Evolutionary conservation across 805 yeast genomes (phyloP), one percentile per base, ranked within the genome.

Genomic region (Cyberlindnera nakhonratchasimensis): DNA sequence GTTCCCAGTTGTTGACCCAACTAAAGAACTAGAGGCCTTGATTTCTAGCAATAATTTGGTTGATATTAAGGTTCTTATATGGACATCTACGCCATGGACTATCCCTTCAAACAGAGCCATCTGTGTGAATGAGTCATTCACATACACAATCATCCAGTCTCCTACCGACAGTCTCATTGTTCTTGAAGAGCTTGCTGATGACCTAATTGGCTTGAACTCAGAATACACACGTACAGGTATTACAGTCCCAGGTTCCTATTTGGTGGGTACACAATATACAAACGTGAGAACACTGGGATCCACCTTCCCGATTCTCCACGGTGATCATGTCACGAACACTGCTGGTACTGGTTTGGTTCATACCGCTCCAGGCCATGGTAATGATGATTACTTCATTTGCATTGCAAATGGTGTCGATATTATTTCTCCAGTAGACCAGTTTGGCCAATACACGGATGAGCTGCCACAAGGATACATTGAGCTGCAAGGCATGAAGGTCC

Each of bases 81-180:
- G 99, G 99, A 93, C 99, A 0, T 90, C 96, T 1, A 93, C 99
- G 1, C 97, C 99, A 0, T 93, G 99, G 99, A 93, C 99, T 0
- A 70, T 93, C 24, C 86, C 87, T 5, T 82, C 96, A 0, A 93
- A 93, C 58, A 72, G 74, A 48, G 97, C 97, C 0, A 78, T 93
- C 32, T 82, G 93, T 34, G 72, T 84, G 31, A 79, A 87, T 54
- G 63, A 75, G 21, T 63, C 70, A 1, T 65, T 86, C 42, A 57
- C 61, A 0, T 93, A 93, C 58, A 75, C 80, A 1, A 50, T 84
- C 11, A 61, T 78, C 5, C 53, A 58, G 24, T 48, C 61, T 12
- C 48, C 61, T 13, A 34, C 61, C 12, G 84, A 77, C 8, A 51
- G 63, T 24, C 45, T 86, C 2, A 55, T 91, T 7, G 84, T 87